Percentiles rank a stretch among this genome's conserved stretches.
These are phyloP conservation scores for Funneliformis caledonium DNA, from an alignment of 371 early-diverging fungal species.

Conservation along the genomic window DNA sequence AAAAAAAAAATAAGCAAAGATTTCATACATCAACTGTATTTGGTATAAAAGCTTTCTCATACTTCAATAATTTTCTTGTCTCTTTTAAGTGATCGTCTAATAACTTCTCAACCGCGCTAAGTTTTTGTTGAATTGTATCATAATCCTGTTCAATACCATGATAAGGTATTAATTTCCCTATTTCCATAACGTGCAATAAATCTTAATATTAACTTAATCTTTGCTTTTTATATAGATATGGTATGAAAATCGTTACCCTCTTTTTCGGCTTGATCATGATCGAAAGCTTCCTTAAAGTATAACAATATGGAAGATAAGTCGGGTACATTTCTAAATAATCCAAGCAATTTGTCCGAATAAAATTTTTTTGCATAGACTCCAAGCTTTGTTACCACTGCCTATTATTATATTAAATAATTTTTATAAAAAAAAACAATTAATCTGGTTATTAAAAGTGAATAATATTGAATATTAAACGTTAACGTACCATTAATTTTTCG, in stretches of 20 bases:
- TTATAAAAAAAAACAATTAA: not conserved
- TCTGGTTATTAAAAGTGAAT: not conserved
- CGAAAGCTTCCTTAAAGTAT: slow-evolving; percentile 76
- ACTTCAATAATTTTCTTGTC: slow-evolving; percentile 65
- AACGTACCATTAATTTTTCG: slow-evolving; percentile 55
- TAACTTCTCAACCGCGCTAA: slow-evolving; percentile 63
- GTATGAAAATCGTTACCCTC: slow-evolving; percentile 57
- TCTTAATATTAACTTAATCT: slow-evolving; percentile 46
- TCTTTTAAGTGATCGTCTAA: slow-evolving; percentile 72
- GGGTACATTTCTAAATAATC: slow-evolving; percentile 52
- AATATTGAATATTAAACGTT: not conserved
- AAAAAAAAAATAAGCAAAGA: not conserved
- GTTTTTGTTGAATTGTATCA: slow-evolving; percentile 63
- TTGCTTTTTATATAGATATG: slow-evolving; percentile 14
- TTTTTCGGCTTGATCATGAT: slow-evolving; percentile 63
- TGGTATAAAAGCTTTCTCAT: slow-evolving; percentile 12
- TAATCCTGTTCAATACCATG: slow-evolving; percentile 78
- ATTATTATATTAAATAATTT: slow-evolving; percentile 15
- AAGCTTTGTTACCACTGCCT: slow-evolving; percentile 50
- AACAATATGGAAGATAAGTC: slow-evolving; percentile 58
- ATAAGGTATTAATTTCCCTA: slow-evolving; percentile 69
- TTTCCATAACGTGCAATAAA: not conserved
- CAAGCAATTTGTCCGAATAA: slow-evolving; percentile 49
- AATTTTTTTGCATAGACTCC: slow-evolving; percentile 47
- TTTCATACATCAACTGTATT: not conserved